A percentile compares a stretch with the other conserved stretches of the same genome.
Conservation (phyloP, 768 basidiomycete species). For the Xerocomellus chrysenteron region DNA sequence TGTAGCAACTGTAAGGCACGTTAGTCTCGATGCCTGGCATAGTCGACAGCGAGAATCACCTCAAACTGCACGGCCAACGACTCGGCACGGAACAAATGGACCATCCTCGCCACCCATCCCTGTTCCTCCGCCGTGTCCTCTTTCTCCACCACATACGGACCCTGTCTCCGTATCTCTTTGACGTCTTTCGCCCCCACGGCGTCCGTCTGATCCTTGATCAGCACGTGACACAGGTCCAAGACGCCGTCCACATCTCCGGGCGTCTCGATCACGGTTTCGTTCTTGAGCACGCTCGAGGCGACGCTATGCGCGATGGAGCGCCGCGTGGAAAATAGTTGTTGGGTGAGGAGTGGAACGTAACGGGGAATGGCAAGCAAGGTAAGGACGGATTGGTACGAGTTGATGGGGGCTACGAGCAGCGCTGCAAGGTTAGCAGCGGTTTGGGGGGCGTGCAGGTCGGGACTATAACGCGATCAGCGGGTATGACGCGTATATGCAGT, state of each 20-base stretch:
- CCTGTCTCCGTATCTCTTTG: constrained; percentile 54
- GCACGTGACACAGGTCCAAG: constrained; percentile 86
- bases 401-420: constrained; percentile 90
- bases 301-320: constrained; percentile 93
- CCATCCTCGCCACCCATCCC: constrained; percentile 98
- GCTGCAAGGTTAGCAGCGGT: constrained; percentile 90
- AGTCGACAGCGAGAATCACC: constrained; percentile 41
- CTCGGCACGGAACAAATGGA: constrained; percentile 90
- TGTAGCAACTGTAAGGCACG: constrained; percentile 68
- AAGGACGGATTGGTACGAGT: constrained; percentile 93
- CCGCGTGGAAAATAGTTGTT: constrained; percentile 87
- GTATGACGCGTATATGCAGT: not conserved
- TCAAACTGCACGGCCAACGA: constrained; percentile 87
- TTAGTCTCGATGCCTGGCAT: not conserved
- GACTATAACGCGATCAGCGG: constrained; percentile 40
- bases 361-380: constrained; percentile 95
- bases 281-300: constrained; percentile 92
- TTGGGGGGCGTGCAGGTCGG: constrained; percentile 85
- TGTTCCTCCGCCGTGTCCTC: constrained; percentile 98
- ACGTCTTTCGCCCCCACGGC: constrained; percentile 33
- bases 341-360: constrained; percentile 78
- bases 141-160: constrained; percentile 62
- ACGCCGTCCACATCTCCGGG: constrained; percentile 95
- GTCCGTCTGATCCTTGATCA: constrained; percentile 84
- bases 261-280: constrained; percentile 91